Evolutionary conservation across 108 stramenopile species (phyloP).

Genomic region (Thalassiosira profunda): DNA sequence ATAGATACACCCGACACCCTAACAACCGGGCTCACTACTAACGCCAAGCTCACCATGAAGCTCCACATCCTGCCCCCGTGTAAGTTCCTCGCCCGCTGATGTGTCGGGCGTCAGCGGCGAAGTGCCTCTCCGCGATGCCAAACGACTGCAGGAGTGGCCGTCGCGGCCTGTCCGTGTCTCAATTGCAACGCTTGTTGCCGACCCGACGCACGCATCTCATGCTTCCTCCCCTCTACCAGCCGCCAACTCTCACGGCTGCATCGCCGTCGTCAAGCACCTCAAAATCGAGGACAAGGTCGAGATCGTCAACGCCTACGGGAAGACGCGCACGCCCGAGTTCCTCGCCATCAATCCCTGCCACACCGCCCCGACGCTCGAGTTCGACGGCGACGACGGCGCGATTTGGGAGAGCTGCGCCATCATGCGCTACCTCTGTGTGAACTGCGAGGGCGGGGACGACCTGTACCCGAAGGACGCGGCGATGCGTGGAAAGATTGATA

Average conservation of each 20-base stretch:
- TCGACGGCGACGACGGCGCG: conserved; percentile 22
- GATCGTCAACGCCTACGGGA: conserved; percentile 40
- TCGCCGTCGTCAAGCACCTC: conserved; percentile 37
- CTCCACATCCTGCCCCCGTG: conserved; percentile 33
- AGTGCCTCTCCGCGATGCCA: background rate
- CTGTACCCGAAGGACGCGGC: conserved; percentile 39
- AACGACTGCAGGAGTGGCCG: no score
- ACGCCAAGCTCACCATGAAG: no score
- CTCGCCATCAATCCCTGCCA: conserved; percentile 48
- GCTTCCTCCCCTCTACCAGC: conserved; percentile 8
- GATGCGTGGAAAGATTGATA: conserved; percentile 39
- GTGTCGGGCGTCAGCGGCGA: background rate
- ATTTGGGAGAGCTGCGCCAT: conserved; percentile 50
- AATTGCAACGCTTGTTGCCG: no score
- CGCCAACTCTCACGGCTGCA: conserved; percentile 44
- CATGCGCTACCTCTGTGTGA: conserved; percentile 43
- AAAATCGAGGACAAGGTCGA: conserved; percentile 29
- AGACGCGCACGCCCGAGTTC: conserved; percentile 52
- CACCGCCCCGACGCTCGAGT: conserved; percentile 43
- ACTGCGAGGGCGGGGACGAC: conserved; percentile 26
- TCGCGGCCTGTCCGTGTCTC: no score
- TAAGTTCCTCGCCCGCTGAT: background rate
- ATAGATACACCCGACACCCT: no score
- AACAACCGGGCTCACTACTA: no score
- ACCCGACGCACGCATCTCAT: no score